phyloP scores from a whole-genome alignment of 2,329 filamentous ascomycete species.

The Cladosporium sp. region DNA sequence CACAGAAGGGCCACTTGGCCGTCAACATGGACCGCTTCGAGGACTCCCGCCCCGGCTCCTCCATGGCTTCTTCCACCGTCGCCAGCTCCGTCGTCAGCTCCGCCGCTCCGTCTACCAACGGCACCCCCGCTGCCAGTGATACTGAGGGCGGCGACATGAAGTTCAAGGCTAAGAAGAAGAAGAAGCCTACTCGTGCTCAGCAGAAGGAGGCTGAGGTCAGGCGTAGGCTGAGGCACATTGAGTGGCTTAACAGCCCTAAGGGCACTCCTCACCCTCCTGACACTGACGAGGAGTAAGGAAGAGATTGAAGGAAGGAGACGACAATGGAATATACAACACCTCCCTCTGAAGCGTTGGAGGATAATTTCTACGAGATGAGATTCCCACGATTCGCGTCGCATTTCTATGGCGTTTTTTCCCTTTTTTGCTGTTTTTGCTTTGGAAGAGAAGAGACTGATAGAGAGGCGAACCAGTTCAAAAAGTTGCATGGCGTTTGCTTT shows the following conservation, averaged over 20 bases:
- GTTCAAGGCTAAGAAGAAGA: constrained; percentile 92
- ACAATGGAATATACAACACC: background rate
- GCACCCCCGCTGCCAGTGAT: constrained; percentile 30
- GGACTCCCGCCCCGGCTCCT: constrained; percentile 66
- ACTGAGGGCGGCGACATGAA: constrained; percentile 79
- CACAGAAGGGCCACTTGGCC: constrained; percentile 73
- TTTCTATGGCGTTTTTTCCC: background rate
- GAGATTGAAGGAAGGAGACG: background rate
- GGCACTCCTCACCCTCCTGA: constrained; percentile 73
- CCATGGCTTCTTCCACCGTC: constrained; percentile 55
- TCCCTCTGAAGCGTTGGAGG: background rate
- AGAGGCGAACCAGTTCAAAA: background rate
- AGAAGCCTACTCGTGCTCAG: constrained; percentile 97
- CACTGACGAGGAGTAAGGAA: constrained; percentile 64
- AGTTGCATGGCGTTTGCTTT: constrained; percentile 7
- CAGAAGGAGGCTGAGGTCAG: constrained; percentile 88
- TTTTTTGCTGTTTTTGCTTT: background rate
- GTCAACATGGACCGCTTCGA: constrained; percentile 81
- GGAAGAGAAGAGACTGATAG: background rate
- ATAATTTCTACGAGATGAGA: background rate
- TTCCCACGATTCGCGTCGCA: constrained; percentile 3
- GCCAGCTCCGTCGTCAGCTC: constrained; percentile 47
- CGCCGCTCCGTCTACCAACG: constrained; percentile 28
- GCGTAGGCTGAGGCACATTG: constrained; percentile 76
- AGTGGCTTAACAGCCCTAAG: constrained; percentile 66